A percentile compares a stretch with the other conserved stretches of the same genome.
Evolutionary conservation across 1,284 basidiomycete genomes (phyloP).

Genomic region (Farysia itapuensis): DNA sequence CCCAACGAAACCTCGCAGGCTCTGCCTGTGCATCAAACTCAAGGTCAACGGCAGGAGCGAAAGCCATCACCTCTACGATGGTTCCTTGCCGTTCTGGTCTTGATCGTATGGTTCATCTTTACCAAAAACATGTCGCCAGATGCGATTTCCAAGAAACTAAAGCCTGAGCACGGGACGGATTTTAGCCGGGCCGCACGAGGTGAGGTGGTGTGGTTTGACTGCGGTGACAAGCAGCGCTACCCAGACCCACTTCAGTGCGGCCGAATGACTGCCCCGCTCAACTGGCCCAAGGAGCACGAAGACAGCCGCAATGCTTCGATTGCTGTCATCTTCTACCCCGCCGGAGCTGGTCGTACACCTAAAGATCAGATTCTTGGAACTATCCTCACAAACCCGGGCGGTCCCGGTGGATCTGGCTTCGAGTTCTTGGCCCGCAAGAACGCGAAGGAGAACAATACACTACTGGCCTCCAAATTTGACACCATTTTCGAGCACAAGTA

Average conservation of each 20-base stretch:
- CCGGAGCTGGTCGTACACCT: conserved; percentile 33
- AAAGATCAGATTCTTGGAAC: conserved; percentile 29
- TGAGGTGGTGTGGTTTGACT: conserved; percentile 33
- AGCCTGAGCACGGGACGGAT: conserved; percentile 30
- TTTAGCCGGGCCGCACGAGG: conserved; percentile 25
- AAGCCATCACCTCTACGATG: conserved; percentile 5
- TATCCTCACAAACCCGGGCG: conserved; percentile 41
- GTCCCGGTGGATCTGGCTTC: conserved; percentile 40
- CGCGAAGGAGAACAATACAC: conserved; percentile 14
- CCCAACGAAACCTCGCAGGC: no score
- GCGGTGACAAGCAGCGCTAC: conserved; percentile 21
- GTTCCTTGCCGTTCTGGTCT: no score
- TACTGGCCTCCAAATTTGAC: conserved; percentile 22
- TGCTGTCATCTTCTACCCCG: conserved; percentile 39
- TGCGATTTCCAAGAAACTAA: no score
- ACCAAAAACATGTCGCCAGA: no score
- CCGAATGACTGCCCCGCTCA: conserved; percentile 40
- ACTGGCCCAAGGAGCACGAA: no score
- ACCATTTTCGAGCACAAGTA: conserved; percentile 31
- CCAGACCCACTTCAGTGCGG: conserved; percentile 35
- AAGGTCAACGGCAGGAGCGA: no score
- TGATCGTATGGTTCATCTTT: no score
- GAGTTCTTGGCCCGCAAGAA: conserved; percentile 24
- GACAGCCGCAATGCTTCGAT: conserved; percentile 37
- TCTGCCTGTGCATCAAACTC: no score